A percentile compares a stretch with the other conserved stretches of the same genome.
Conservation (phyloP, 305 asterid species). For the Solanum chacoense region DNA sequence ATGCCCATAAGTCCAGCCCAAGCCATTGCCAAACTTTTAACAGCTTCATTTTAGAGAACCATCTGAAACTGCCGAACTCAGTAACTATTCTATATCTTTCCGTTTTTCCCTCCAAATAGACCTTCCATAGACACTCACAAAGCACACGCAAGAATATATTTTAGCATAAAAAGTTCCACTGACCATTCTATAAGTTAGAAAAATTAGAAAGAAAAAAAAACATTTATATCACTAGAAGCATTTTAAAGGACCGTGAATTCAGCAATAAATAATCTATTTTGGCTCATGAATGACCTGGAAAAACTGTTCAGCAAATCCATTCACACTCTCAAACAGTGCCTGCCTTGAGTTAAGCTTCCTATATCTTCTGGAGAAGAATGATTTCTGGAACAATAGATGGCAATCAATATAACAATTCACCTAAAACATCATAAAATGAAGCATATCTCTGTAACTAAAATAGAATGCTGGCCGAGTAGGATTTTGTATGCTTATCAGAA, state of each 20-base stretch:
- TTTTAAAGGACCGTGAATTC: background rate
- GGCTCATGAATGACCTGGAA: slow-evolving; percentile 44
- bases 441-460: background rate
- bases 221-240: background rate
- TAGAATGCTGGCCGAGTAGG: background rate
- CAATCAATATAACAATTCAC: background rate
- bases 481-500: background rate
- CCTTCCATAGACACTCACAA: background rate
- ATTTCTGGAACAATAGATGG: slow-evolving; percentile 32
- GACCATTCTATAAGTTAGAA: background rate
- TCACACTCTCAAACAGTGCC: slow-evolving; percentile 38
- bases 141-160: background rate
- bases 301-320: slow-evolving; percentile 58
- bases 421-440: background rate
- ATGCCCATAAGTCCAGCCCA: background rate
- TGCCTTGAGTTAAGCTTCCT: slow-evolving; percentile 28
- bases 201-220: background rate
- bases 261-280: background rate
- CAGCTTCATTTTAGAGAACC: background rate
- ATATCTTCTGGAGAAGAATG: slow-evolving; percentile 38
- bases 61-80: background rate
- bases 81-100: background rate
- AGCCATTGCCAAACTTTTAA: background rate
- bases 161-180: background rate
- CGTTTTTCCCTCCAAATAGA: background rate